Conservation (phyloP, 1,284 basidiomycete genomes). For the Cystobasidium slooffiae region DNA sequence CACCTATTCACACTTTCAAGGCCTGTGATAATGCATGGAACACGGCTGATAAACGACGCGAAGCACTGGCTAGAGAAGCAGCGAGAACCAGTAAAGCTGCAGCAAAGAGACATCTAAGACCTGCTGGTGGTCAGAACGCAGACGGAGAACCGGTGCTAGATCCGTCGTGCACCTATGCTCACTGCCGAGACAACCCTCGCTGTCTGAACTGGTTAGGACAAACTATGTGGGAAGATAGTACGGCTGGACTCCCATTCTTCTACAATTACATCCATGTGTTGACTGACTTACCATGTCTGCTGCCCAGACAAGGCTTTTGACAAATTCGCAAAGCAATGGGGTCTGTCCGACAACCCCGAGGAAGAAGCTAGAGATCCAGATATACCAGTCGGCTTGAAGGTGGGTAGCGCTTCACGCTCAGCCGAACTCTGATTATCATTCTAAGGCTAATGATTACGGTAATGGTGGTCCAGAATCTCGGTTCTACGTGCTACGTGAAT, state of each 20-base stretch:
- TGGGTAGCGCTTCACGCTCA: constrained; percentile 52
- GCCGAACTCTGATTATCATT: not conserved
- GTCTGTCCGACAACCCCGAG: constrained; percentile 65
- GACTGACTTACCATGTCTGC: not conserved
- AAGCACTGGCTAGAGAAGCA: constrained; percentile 5
- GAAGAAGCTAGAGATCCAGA: constrained; percentile 62
- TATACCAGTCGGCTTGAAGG: constrained; percentile 78
- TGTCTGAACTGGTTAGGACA: constrained; percentile 85
- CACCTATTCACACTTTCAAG: constrained; percentile 17
- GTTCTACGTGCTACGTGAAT: constrained; percentile 76
- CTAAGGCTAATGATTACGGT: constrained; percentile 28
- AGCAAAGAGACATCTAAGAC: constrained; percentile 33
- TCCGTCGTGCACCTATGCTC: constrained; percentile 64
- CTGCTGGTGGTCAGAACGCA: constrained; percentile 24
- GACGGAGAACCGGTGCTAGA: constrained; percentile 3
- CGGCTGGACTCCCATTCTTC: not conserved
- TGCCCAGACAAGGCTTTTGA: constrained; percentile 62
- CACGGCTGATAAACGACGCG: constrained; percentile 18
- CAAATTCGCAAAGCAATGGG: constrained; percentile 63
- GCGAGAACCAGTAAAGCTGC: constrained; percentile 2
- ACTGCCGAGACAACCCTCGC: constrained; percentile 73
- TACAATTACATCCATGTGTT: not conserved
- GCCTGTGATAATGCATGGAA: constrained; percentile 33
- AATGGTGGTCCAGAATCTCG: constrained; percentile 69
- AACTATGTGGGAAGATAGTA: constrained; percentile 72